Evolutionary conservation across 1,284 basidiomycete species (phyloP).

Genomic region (Sphaerobolus stellatus): DNA sequence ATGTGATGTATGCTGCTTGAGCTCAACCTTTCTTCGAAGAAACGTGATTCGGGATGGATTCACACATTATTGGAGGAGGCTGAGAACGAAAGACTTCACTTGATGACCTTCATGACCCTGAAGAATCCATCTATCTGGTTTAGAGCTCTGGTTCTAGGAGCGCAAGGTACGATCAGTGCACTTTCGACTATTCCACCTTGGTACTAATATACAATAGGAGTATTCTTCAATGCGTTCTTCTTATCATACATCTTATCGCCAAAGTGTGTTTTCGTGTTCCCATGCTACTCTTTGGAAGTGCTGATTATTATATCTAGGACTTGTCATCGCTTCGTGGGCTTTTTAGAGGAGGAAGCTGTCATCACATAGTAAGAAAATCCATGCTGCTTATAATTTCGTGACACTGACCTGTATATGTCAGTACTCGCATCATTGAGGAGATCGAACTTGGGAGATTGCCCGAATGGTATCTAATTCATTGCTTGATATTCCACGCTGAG

Average conservation of each 20-base stretch:
- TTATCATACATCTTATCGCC: conserved; percentile 83
- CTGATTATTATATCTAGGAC: conserved; percentile 36
- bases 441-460: conserved; percentile 85
- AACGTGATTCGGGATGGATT: conserved; percentile 87
- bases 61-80: conserved; percentile 87
- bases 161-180: conserved; percentile 71
- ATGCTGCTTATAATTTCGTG: conserved; percentile 1
- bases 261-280: background rate
- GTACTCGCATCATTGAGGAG: conserved; percentile 81
- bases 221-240: conserved; percentile 43
- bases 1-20: background rate
- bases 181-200: too few species aligned
- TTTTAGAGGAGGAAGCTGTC: conserved; percentile 95
- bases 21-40: conserved; percentile 42
- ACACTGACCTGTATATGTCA: conserved; percentile 26
- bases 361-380: conserved; percentile 69
- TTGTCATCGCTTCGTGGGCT: conserved; percentile 93
- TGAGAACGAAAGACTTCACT: conserved; percentile 94
- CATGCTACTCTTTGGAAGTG: background rate
- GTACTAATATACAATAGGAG: too few species aligned
- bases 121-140: conserved; percentile 77
- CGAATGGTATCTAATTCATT: conserved; percentile 61
- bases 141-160: conserved; percentile 77
- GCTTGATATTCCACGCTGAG: background rate
- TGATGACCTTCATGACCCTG: conserved; percentile 91